phyloP scores from a whole-genome alignment of 176 grass and related monocot species.

The Pontederia paniculata region DNA sequence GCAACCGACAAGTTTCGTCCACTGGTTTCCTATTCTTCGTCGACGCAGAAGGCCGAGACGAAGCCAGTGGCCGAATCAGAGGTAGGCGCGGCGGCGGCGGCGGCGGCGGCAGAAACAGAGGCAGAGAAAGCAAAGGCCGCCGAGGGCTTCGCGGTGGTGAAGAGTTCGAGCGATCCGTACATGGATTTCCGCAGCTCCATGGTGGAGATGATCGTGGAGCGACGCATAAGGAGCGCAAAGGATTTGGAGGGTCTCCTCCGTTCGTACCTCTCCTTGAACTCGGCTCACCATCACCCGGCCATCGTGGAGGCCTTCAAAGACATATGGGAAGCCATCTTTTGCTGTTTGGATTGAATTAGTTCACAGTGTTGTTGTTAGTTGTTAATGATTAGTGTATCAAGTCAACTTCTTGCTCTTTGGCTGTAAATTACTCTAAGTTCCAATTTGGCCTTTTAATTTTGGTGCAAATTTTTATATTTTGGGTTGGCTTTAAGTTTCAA shows the following conservation, averaged over 20 bases:
- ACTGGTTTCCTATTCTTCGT: background rate
- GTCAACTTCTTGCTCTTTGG: no score
- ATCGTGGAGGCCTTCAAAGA: constrained; percentile 16
- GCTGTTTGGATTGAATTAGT: background rate
- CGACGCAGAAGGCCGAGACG: background rate
- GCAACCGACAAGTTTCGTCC: background rate
- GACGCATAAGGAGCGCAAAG: background rate
- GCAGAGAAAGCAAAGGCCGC: constrained; percentile 18
- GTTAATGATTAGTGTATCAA: no score
- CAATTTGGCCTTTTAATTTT: no score
- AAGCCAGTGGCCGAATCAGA: background rate
- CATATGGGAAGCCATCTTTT: background rate
- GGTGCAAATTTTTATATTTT: no score
- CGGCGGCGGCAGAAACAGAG: constrained; percentile 6
- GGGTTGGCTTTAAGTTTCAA: no score
- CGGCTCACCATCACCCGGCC: background rate
- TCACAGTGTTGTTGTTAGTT: no score
- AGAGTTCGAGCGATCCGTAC: constrained; percentile 14
- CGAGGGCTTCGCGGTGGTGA: constrained; percentile 29
- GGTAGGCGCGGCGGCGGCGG: background rate
- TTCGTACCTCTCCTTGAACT: constrained; percentile 7
- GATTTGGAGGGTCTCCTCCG: constrained; percentile 13
- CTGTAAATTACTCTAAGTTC: no score
- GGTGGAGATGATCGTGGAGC: constrained; percentile 20
- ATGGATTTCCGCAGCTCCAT: constrained; percentile 16